Percentiles rank a stretch among this genome's conserved stretches.
phyloP scores from a whole-genome alignment of 208 protist species.

The Leishmania mexicana region DNA sequence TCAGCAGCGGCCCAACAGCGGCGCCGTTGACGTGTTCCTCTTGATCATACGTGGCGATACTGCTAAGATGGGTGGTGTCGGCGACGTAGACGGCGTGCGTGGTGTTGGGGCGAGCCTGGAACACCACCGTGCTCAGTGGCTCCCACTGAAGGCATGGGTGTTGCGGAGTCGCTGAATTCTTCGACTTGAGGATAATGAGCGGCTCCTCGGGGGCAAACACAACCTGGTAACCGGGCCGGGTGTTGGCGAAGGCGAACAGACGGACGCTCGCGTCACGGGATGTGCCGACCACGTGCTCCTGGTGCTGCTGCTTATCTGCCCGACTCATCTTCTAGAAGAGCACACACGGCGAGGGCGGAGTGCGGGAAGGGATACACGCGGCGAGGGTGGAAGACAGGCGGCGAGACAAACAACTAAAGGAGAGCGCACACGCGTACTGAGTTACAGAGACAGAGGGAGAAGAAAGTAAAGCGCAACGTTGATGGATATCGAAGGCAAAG shows the following conservation, averaged over 20 bases:
- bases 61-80: constrained; percentile 56
- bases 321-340: constrained; percentile 49
- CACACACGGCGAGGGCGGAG: not conserved
- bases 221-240: constrained; percentile 57
- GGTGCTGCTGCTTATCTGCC: constrained; percentile 69
- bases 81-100: constrained; percentile 77
- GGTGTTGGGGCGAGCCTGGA: constrained; percentile 62
- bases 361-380: not conserved
- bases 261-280: constrained; percentile 57
- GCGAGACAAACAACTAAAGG: no score
- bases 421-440: not conserved
- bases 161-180: constrained; percentile 37
- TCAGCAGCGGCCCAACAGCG: constrained; percentile 54
- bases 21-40: constrained; percentile 56
- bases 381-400: not conserved
- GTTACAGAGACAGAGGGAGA: not conserved
- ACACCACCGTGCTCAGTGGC: constrained; percentile 59
- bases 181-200: constrained; percentile 76
- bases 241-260: constrained; percentile 83
- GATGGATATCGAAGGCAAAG: not conserved
- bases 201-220: constrained; percentile 77
- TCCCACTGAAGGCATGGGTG: constrained; percentile 81
- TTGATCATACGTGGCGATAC: constrained; percentile 33
- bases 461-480: not conserved
- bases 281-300: constrained; percentile 62